These are phyloP conservation scores for Hibiscus mutabilis DNA, from an alignment of 345 rosid species.

Conservation along the genomic window DNA sequence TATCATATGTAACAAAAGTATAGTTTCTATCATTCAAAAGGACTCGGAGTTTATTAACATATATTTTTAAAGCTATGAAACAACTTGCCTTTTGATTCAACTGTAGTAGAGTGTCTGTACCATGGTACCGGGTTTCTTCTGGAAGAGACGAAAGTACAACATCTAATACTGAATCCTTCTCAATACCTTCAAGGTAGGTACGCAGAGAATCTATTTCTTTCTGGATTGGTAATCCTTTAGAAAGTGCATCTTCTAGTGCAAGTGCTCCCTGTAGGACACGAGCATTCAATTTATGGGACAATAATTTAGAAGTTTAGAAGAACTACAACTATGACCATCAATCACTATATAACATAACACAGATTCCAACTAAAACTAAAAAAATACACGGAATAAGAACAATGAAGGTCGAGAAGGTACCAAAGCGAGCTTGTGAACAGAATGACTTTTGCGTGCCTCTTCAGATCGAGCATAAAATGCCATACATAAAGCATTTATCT, in stretches of 20 bases:
- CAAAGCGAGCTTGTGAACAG: conserved; percentile 91
- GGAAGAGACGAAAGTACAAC: conserved; percentile 87
- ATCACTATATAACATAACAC: not conserved
- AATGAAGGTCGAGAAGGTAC: conserved; percentile 30
- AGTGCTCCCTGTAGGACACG: conserved; percentile 58
- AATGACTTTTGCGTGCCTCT: conserved; percentile 85
- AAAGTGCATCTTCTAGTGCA: conserved; percentile 84
- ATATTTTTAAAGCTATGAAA: not conserved
- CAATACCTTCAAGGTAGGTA: conserved; percentile 53
- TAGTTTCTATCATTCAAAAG: not conserved
- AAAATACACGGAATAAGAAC: not conserved
- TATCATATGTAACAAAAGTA: not conserved
- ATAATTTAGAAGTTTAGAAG: conserved; percentile 14
- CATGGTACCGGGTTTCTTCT: conserved; percentile 64
- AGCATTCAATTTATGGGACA: not conserved
- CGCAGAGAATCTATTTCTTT: conserved; percentile 65
- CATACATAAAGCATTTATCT: conserved; percentile 88
- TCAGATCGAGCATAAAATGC: conserved; percentile 95
- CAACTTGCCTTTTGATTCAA: conserved; percentile 67
- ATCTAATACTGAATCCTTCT: conserved; percentile 63
- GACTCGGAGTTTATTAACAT: not conserved
- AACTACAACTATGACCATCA: not conserved
- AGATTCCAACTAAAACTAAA: not conserved
- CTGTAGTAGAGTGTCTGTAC: conserved; percentile 64
- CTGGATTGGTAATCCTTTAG: conserved; percentile 79